These are phyloP conservation scores for Fraxinus velutina DNA, from an alignment of 305 asterid species.

Conservation along the genomic window DNA sequence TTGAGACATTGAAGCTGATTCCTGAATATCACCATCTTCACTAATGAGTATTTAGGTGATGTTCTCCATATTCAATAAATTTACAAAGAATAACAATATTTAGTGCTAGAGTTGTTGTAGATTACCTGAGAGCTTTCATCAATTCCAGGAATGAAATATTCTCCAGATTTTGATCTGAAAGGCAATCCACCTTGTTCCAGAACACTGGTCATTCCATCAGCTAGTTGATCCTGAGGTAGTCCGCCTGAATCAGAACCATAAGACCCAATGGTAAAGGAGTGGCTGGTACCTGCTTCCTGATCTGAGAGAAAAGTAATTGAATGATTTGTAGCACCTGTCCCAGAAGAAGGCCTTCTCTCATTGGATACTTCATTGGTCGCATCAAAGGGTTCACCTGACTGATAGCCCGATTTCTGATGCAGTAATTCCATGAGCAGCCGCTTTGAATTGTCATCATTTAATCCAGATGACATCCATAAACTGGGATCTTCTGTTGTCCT, in stretches of 20 bases:
- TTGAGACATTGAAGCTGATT: conserved; percentile 43
- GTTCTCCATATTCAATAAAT: conserved; percentile 16
- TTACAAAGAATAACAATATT: conserved; percentile 11
- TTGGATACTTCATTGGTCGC: conserved; percentile 43
- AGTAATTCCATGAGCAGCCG: conserved; percentile 91
- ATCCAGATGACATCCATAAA: conserved; percentile 91
- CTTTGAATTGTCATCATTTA: conserved; percentile 87
- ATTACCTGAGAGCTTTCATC: conserved; percentile 56
- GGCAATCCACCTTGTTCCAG: conserved; percentile 47
- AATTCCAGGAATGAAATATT: conserved; percentile 36
- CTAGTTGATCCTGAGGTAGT: conserved; percentile 38
- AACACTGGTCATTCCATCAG: conserved; percentile 39
- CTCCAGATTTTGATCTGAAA: conserved; percentile 48
- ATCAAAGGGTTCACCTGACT: conserved; percentile 50
- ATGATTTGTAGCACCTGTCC: conserved; percentile 43
- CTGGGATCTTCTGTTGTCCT: conserved; percentile 67
- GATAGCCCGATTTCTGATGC: conserved; percentile 67
- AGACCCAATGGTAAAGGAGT: conserved; percentile 51
- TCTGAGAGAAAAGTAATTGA: conserved; percentile 44
- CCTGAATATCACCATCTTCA: conserved; percentile 44
- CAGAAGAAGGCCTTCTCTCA: conserved; percentile 56
- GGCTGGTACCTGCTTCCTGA: conserved; percentile 45
- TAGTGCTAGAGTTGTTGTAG: conserved; percentile 9
- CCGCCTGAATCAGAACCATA: conserved; percentile 59
- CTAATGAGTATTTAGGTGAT: conserved; percentile 26